Evolutionary conservation across 306 rosid genomes (phyloP).

Genomic region (Quercus dentata): DNA sequence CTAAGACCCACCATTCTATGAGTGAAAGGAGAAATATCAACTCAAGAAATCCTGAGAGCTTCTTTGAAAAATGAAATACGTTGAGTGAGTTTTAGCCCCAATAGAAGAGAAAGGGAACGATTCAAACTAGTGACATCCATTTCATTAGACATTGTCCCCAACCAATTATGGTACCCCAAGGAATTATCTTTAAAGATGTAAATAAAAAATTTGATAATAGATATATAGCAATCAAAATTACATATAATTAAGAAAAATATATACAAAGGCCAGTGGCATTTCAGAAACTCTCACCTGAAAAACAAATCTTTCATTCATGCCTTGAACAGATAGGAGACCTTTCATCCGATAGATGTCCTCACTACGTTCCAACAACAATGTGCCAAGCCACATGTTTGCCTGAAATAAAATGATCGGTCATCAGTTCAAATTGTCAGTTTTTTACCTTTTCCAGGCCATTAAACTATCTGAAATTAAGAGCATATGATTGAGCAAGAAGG

Average conservation of each 20-base stretch:
- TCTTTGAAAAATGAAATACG: no score
- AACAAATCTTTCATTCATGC: slow-evolving; percentile 95
- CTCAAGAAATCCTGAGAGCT: no score
- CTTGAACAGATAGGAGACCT: slow-evolving; percentile 84
- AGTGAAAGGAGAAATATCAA: neutral
- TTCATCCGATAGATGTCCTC: slow-evolving; percentile 97
- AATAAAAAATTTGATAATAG: neutral
- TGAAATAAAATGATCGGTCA: slow-evolving; percentile 20
- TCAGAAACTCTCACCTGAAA: slow-evolving; percentile 63
- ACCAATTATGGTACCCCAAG: no score
- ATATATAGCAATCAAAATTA: neutral
- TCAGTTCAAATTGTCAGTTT: slow-evolving; percentile 11
- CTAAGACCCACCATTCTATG: neutral
- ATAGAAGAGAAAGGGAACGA: no score
- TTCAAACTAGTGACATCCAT: no score
- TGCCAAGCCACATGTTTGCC: slow-evolving; percentile 98
- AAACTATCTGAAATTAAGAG: slow-evolving; percentile 6
- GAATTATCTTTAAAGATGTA: neutral
- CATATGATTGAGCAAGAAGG: slow-evolving; percentile 1
- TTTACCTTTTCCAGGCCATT: neutral
- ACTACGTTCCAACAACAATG: slow-evolving; percentile 71
- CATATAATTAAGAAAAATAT: neutral
- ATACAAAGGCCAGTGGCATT: neutral
- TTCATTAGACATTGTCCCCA: no score
- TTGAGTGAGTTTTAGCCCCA: no score